Evolutionary conservation across 495 filamentous ascomycete species (phyloP).

Genomic region (Lepraria neglecta): DNA sequence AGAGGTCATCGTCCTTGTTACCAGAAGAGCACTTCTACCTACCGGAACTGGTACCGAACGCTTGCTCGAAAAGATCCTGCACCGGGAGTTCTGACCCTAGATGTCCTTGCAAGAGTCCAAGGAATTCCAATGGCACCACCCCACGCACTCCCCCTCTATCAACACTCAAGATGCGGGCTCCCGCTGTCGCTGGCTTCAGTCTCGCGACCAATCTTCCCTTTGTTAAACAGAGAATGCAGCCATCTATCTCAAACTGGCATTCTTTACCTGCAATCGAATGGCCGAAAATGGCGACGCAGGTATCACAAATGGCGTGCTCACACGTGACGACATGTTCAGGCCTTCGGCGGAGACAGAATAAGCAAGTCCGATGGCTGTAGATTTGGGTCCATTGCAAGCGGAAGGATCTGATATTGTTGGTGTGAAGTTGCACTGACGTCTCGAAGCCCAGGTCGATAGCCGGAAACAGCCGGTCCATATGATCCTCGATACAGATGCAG

Average conservation of each 20-base stretch:
- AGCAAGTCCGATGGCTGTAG: conserved; percentile 26
- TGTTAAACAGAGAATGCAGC: conserved; percentile 26
- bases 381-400: neutral
- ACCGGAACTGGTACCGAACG: conserved; percentile 35
- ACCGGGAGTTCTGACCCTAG: conserved; percentile 27
- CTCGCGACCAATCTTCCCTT: conserved; percentile 23
- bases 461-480: conserved; percentile 18
- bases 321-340: conserved; percentile 32
- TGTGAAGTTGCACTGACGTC: conserved; percentile 19
- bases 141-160: conserved; percentile 35
- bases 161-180: conserved; percentile 34
- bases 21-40: conserved; percentile 11
- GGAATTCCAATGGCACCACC: conserved; percentile 34
- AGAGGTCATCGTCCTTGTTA: too few relatives aligned
- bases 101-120: conserved; percentile 32
- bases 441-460: conserved; percentile 1
- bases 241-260: conserved; percentile 25
- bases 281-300: conserved; percentile 31
- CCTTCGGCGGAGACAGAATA: conserved; percentile 28
- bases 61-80: conserved; percentile 34
- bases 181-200: conserved; percentile 33
- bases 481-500: conserved; percentile 18
- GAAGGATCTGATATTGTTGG: neutral
- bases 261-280: conserved; percentile 17
- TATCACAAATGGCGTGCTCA: conserved; percentile 33